These are phyloP conservation scores for Penicillium paradoxum DNA, from an alignment of 495 filamentous ascomycete species.

Conservation along the genomic window DNA sequence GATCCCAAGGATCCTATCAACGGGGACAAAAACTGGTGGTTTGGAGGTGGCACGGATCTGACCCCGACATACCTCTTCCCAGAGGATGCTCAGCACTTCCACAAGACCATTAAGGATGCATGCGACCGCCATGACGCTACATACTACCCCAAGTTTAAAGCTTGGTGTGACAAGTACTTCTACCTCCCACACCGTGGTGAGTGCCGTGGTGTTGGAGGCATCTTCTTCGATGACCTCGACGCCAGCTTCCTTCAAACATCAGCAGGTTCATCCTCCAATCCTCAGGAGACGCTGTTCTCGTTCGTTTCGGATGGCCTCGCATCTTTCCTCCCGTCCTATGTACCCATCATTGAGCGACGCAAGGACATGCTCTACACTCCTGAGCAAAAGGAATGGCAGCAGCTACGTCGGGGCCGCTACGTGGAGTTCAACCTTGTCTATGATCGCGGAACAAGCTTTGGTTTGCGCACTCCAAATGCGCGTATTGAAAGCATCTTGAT, in stretches of 20 bases:
- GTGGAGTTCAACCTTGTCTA: constrained; percentile 99
- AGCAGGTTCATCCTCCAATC: constrained; percentile 56
- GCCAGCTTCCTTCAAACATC: constrained; percentile 50
- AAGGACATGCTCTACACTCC: constrained; percentile 89
- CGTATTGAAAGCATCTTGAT: constrained; percentile 95
- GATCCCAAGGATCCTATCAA: constrained; percentile 56
- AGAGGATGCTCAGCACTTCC: constrained; percentile 96
- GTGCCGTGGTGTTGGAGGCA: constrained; percentile 85
- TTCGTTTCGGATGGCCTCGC: constrained; percentile 80
- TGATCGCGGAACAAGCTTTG: constrained; percentile 93
- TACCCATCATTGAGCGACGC: constrained; percentile 78
- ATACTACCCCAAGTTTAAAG: constrained; percentile 95
- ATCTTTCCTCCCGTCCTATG: constrained; percentile 86
- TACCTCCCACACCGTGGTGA: constrained; percentile 86
- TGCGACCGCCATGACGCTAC: constrained; percentile 90
- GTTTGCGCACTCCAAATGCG: constrained; percentile 85
- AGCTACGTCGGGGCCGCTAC: constrained; percentile 85
- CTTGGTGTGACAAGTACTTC: constrained; percentile 99
- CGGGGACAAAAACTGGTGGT: constrained; percentile 87
- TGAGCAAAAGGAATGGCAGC: constrained; percentile 91
- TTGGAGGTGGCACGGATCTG: constrained; percentile 90
- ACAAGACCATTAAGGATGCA: constrained; percentile 82
- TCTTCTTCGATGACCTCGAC: constrained; percentile 98
- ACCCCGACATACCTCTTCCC: constrained; percentile 94
- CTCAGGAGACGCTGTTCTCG: constrained; percentile 86